phyloP scores from a whole-genome alignment of 805 yeast species.

The Wickerhamiella qilinensis region DNA sequence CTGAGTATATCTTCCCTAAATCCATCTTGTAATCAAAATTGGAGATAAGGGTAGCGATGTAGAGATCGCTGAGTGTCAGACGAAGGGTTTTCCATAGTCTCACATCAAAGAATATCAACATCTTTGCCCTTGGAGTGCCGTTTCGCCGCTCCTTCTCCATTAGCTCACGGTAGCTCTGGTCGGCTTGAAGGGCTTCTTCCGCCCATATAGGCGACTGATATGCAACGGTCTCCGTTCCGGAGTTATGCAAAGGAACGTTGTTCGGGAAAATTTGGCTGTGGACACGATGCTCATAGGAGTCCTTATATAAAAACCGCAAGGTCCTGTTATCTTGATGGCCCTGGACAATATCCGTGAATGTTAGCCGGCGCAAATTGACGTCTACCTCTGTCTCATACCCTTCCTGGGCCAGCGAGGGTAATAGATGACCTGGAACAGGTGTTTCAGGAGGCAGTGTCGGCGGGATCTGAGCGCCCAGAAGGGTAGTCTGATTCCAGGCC shows the following conservation, averaged over 20 bases:
- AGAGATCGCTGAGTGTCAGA: conserved; percentile 41
- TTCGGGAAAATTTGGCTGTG: background rate
- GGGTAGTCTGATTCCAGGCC: background rate
- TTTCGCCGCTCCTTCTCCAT: background rate
- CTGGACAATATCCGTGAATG: background rate
- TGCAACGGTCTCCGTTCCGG: background rate
- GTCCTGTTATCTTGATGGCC: background rate
- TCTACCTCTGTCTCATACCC: background rate
- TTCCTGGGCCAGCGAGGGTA: background rate
- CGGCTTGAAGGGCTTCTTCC: background rate
- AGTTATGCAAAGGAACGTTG: background rate
- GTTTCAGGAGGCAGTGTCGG: background rate
- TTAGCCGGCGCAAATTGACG: background rate
- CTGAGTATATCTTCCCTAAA: conserved; percentile 68
- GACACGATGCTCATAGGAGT: background rate
- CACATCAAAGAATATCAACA: conserved; percentile 46
- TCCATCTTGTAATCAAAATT: conserved; percentile 38
- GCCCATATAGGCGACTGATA: background rate
- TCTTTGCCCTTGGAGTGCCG: conserved; percentile 31
- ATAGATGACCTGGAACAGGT: background rate
- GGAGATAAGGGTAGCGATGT: conserved; percentile 47
- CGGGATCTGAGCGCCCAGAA: background rate
- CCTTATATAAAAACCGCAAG: background rate
- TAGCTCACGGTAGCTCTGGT: background rate
- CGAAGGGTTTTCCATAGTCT: conserved; percentile 57